These are phyloP conservation scores for Rutstroemia sp. DNA, from an alignment of 2,329 filamentous ascomycete species.

Conservation along the genomic window DNA sequence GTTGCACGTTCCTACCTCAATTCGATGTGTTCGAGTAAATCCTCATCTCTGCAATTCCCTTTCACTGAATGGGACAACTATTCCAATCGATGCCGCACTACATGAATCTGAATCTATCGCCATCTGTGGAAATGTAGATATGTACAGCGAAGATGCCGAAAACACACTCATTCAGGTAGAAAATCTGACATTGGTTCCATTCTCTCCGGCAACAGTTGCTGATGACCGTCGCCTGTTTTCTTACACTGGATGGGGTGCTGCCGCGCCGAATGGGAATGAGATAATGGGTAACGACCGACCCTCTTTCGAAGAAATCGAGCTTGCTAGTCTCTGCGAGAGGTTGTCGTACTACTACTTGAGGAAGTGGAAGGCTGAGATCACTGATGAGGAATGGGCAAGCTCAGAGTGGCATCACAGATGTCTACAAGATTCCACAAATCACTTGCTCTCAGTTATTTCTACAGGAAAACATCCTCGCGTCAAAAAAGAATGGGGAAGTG, in stretches of 20 bases:
- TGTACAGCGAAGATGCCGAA: neutral
- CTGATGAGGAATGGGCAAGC: neutral
- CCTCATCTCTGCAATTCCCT: neutral
- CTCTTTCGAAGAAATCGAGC: neutral
- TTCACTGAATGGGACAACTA: neutral
- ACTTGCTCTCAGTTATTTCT: neutral
- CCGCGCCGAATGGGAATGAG: neutral
- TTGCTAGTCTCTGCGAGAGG: neutral
- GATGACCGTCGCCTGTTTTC: neutral
- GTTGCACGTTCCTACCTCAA: constrained; percentile 12
- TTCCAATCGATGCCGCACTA: neutral
- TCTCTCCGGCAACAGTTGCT: neutral
- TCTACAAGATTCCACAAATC: neutral
- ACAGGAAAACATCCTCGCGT: neutral
- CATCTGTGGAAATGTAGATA: neutral
- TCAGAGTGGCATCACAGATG: neutral
- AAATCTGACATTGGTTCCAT: neutral
- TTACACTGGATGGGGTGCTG: neutral
- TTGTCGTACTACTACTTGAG: neutral
- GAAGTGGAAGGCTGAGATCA: neutral
- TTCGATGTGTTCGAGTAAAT: constrained; percentile 12
- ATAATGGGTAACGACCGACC: neutral
- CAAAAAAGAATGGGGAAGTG: neutral
- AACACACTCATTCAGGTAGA: neutral
- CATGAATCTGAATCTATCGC: neutral